A percentile compares a stretch with the other conserved stretches of the same genome.
phyloP scores from a whole-genome alignment of 768 basidiomycete genomes.

The Psilocybe subaeruginosa region DNA sequence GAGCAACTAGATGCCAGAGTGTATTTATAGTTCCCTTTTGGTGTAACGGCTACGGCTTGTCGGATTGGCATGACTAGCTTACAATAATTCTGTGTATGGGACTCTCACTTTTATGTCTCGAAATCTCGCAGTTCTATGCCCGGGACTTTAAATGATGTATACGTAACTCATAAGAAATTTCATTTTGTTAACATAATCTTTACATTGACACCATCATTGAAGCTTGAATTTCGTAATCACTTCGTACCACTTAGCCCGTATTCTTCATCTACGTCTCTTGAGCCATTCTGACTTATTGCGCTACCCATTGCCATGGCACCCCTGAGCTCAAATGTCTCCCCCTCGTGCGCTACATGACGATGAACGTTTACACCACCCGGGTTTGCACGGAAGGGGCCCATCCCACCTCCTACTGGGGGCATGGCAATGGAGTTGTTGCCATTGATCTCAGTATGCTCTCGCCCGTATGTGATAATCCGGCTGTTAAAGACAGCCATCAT shows the following conservation, averaged over 20 bases:
- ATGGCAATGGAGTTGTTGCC: neutral
- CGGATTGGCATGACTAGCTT: too few relatives aligned
- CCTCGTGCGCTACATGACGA: neutral
- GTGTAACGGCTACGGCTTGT: too few relatives aligned
- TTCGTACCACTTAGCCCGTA: neutral
- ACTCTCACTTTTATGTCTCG: too few relatives aligned
- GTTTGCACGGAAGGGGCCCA: neutral
- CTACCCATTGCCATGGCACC: neutral
- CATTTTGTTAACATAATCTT: too few relatives aligned
- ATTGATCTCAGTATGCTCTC: neutral
- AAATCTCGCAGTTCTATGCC: too few relatives aligned
- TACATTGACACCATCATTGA: too few relatives aligned
- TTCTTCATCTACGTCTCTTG: neutral
- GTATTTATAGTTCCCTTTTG: too few relatives aligned
- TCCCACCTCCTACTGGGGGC: neutral
- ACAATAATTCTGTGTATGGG: too few relatives aligned
- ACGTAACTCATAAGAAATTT: too few relatives aligned
- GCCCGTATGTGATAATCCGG: slow-evolving; percentile 1
- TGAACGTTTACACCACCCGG: neutral
- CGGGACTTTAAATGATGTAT: too few relatives aligned
- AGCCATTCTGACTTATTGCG: neutral
- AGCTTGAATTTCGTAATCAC: neutral
- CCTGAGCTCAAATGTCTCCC: neutral
- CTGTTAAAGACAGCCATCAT: slow-evolving; percentile 12
- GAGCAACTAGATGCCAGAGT: too few relatives aligned